Evolutionary conservation across 495 filamentous ascomycete species (phyloP), one percentile per base, ranked within the genome.

Genomic region (Daldinia childiae): DNA sequence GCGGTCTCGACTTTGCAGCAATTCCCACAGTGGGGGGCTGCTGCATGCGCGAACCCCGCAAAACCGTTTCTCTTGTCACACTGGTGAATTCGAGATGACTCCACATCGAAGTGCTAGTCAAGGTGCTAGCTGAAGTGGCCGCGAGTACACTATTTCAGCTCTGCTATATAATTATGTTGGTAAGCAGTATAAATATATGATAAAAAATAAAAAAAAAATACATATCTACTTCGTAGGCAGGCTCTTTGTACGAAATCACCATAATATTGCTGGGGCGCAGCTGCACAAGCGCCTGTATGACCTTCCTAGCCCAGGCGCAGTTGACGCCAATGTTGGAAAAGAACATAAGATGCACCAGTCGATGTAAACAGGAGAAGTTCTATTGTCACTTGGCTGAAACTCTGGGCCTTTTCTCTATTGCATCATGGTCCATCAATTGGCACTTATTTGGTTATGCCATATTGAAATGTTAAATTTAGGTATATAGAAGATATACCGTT

Each of bases 1-100:
- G 24, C 17, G 43, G 8, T 21, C 24, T 24, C 19, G 43, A 24
- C 3, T 12, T 12, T 48, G 43, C 43, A 48, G 57, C 36, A 58
- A 69, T 52, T 69, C 52, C 66, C 66, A 52, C 52, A 63, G 66
- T 69, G 66, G 66, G 54, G 66, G n/a, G n/a, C n/a, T n/a, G n/a
- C 29, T 50, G 38, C 38, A 62, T 14, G 9, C 4, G 43, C 43
- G 9, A 48, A 21, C 43, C 43, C 30, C 32, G 51, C 32, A 45
- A 45, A 64, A 43, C 50, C 50, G 15, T 29, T 27, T 30, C 50
- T 54, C 27, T 30, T 54, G 12, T 30, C 27, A 3, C 50, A 54
- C 24, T 30, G 50, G 27, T 30, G 12, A 54, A 29, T 19, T 48
- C 43, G 43, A 48, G 43, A 48, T 19, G 17, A 11, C 50, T 30